Percentiles rank a stretch among this genome's conserved stretches.
phyloP scores from a whole-genome alignment of 305 asterid species.

The Fraxinus platypoda region DNA sequence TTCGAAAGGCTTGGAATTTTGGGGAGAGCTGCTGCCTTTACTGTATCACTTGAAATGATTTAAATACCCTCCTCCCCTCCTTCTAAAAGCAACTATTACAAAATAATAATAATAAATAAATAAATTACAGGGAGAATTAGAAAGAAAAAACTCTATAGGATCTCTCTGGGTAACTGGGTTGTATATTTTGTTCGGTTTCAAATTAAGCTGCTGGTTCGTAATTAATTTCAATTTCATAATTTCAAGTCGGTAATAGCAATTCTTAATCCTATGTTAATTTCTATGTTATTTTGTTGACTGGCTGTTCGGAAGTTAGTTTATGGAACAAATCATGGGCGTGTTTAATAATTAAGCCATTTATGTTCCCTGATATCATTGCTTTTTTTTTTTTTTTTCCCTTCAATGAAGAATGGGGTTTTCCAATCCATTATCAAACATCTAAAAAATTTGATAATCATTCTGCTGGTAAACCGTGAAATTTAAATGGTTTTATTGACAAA shows the following conservation, averaged over 20 bases:
- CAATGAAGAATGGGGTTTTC: neutral
- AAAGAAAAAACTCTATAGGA: neutral
- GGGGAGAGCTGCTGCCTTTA: too few relatives aligned
- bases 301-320: neutral
- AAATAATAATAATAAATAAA: too few relatives aligned
- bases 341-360: neutral
- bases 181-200: neutral
- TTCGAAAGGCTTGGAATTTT: too few relatives aligned
- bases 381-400: neutral
- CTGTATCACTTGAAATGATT: too few relatives aligned
- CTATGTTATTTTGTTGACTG: neutral
- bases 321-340: neutral
- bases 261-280: neutral
- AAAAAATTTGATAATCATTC: neutral
- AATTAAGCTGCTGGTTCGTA: neutral
- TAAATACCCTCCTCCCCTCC: too few relatives aligned
- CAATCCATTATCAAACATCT: neutral
- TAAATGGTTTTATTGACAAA: neutral
- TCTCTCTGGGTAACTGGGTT: neutral
- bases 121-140: neutral
- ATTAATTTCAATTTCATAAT: neutral
- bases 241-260: neutral
- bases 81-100: too few relatives aligned
- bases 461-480: neutral
- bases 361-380: neutral